Conservation (phyloP, 2,329 filamentous ascomycete genomes). For the Incumbomyces lentus region DNA sequence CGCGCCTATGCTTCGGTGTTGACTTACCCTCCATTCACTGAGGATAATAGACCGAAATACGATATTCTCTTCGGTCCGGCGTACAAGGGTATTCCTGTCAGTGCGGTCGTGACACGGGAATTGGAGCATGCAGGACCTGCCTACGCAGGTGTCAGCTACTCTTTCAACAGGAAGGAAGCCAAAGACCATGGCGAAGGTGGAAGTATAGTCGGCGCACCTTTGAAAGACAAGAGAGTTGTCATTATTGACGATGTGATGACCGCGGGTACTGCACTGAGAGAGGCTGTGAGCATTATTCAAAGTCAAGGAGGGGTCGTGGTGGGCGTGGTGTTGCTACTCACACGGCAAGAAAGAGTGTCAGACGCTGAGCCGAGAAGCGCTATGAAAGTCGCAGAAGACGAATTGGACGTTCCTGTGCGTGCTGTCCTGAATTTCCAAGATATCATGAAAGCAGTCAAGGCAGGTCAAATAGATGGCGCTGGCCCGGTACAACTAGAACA, state of each 20-base stretch:
- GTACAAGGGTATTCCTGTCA: constrained; percentile 95
- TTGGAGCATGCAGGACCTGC: constrained; percentile 57
- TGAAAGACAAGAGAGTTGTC: constrained; percentile 76
- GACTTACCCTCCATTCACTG: constrained; percentile 35
- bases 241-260: constrained; percentile 97
- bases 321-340: constrained; percentile 79
- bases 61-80: constrained; percentile 85
- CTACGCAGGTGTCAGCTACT: constrained; percentile 53
- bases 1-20: constrained; percentile 65
- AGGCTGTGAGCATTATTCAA: constrained; percentile 81
- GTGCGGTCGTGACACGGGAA: constrained; percentile 64
- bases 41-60: constrained; percentile 30
- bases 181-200: constrained; percentile 95
- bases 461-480: constrained; percentile 43
- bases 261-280: constrained; percentile 84
- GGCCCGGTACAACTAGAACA: constrained; percentile 53
- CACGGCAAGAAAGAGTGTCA: constrained; percentile 54
- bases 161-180: constrained; percentile 90
- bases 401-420: constrained; percentile 73
- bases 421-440: constrained; percentile 77
- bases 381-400: constrained; percentile 73
- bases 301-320: constrained; percentile 74
- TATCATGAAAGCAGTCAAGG: constrained; percentile 55
- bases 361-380: constrained; percentile 66
- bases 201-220: constrained; percentile 74